Conservation (phyloP, 2,329 filamentous ascomycete species). For the Chaetomiaceae sp. region DNA sequence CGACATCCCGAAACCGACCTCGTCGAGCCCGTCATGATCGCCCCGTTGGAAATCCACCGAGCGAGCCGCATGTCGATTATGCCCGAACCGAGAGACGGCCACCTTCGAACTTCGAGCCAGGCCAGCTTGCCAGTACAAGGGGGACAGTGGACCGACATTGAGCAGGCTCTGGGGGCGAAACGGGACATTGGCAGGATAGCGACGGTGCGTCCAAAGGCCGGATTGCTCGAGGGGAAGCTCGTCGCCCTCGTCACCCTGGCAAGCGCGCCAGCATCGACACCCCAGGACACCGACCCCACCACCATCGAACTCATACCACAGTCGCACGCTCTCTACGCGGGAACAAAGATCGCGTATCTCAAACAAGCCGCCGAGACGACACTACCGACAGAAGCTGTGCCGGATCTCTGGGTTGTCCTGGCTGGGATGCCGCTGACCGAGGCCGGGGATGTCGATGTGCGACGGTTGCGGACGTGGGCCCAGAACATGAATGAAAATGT, state of each 20-base stretch:
- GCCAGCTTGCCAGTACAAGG: slow-evolving; percentile 19
- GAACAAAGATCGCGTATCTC: slow-evolving; percentile 39
- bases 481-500: slow-evolving; percentile 47
- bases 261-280: slow-evolving; percentile 26
- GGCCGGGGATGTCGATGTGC: slow-evolving; percentile 37
- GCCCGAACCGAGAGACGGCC: slow-evolving; percentile 11
- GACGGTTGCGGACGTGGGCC: slow-evolving; percentile 48
- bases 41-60: slow-evolving; percentile 26
- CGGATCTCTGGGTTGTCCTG: slow-evolving; percentile 46
- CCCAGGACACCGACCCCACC: slow-evolving; percentile 26
- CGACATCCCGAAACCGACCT: slow-evolving; percentile 12
- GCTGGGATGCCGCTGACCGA: slow-evolving; percentile 41
- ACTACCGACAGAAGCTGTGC: slow-evolving; percentile 35
- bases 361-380: slow-evolving; percentile 33
- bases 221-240: slow-evolving; percentile 45
- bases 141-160: slow-evolving; percentile 28
- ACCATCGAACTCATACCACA: slow-evolving; percentile 35
- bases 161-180: slow-evolving; percentile 38
- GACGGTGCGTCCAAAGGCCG: slow-evolving; percentile 44
- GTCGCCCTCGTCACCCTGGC: slow-evolving; percentile 43
- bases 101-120: slow-evolving; percentile 25
- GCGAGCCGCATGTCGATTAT: slow-evolving; percentile 21
- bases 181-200: slow-evolving; percentile 38
- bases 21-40: slow-evolving; percentile 24
- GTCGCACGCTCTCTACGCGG: slow-evolving; percentile 37